Conservation (phyloP, 2,329 filamentous ascomycete species). For the Simplicillium aogashimaense region DNA sequence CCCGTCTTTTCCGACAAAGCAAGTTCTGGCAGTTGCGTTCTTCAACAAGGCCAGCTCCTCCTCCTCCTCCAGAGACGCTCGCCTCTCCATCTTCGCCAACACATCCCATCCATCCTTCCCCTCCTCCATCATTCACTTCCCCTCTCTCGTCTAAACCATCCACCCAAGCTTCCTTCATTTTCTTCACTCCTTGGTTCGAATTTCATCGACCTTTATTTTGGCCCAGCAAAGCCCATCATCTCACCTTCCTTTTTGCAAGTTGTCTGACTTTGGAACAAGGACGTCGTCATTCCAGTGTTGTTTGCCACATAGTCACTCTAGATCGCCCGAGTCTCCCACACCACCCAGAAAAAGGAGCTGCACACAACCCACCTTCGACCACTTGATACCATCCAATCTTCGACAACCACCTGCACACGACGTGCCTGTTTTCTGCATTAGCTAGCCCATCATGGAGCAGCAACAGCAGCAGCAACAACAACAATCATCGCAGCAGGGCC, state of each 20-base stretch:
- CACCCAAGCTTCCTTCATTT: constrained; percentile 20
- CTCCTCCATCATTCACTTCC: constrained; percentile 27
- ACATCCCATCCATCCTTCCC: constrained; percentile 33
- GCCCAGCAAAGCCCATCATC: constrained; percentile 14
- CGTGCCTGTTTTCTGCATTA: constrained; percentile 36
- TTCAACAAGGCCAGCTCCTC: constrained; percentile 5
- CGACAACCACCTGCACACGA: constrained; percentile 23
- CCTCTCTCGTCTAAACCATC: constrained; percentile 28
- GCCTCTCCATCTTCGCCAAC: constrained; percentile 18
- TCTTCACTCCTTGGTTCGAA: constrained; percentile 26
- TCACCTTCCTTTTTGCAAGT: constrained; percentile 25
- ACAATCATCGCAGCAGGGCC: constrained; percentile 47
- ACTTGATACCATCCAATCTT: constrained; percentile 6
- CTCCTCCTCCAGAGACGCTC: constrained; percentile 3
- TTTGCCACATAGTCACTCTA: too few species aligned
- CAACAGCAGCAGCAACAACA: constrained; percentile 29
- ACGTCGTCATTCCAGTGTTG: constrained; percentile 1
- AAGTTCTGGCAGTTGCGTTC: background rate
- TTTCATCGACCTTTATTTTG: constrained; percentile 13
- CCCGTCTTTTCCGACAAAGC: too few species aligned
- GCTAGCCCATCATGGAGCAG: constrained; percentile 50
- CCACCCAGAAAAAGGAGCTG: constrained; percentile 3
- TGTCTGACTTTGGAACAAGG: background rate
- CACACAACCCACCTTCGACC: too few species aligned
- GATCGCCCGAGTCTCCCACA: too few species aligned